Conservation (phyloP, 2,329 filamentous ascomycete genomes). For the Cryphonectria parasitica region DNA sequence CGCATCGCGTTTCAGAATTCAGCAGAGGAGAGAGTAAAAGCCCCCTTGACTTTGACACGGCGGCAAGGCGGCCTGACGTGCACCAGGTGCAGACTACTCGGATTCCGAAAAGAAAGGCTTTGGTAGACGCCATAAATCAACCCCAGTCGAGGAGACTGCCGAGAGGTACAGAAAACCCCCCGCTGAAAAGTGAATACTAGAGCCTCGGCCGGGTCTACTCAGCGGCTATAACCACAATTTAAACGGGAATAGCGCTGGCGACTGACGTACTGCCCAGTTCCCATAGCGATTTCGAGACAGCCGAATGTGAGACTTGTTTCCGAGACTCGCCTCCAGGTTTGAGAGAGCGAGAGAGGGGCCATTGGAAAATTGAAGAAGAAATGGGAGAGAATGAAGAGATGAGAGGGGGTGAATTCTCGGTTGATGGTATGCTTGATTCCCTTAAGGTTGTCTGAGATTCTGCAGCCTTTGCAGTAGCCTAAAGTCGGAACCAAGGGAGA, state of each 20-base stretch:
- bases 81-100: neutral
- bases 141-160: neutral
- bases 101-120: neutral
- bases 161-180: neutral
- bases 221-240: neutral
- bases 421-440: conserved; percentile 3
- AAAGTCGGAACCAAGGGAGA: neutral
- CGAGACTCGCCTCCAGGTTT: conserved; percentile 12
- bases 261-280: no score
- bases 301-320: conserved; percentile 10
- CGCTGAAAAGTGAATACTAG: neutral
- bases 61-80: neutral
- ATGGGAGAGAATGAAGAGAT: neutral
- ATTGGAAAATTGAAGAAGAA: neutral
- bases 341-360: neutral
- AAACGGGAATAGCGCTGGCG: neutral
- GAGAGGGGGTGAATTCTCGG: neutral
- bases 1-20: conserved; percentile 9
- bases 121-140: neutral
- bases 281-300: neutral
- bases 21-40: neutral
- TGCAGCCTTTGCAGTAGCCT: neutral
- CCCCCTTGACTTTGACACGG: neutral
- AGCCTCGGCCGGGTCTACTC: neutral
- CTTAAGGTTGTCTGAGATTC: conserved; percentile 2